Evolutionary conservation across 352 stramenopile genomes (phyloP).

Genomic region (Phytopythium montanum): DNA sequence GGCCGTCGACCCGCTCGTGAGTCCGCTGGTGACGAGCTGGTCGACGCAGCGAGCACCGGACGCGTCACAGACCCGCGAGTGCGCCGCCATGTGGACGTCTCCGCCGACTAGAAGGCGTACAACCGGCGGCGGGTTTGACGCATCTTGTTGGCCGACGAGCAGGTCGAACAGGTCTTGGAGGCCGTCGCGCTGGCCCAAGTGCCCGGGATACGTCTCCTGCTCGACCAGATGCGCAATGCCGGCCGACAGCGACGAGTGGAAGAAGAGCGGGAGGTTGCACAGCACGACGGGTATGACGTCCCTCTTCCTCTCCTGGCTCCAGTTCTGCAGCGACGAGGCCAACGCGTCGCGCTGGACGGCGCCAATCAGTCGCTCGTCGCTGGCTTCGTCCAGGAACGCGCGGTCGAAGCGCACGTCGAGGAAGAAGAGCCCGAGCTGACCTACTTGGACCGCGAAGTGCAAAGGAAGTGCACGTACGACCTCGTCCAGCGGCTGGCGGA

Average conservation of each 20-base stretch:
- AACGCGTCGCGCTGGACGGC: constrained; percentile 22
- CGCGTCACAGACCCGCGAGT: constrained; percentile 38
- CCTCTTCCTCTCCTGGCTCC: constrained; percentile 7
- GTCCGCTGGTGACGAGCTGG: constrained; percentile 64
- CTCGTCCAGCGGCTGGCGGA: constrained; percentile 21
- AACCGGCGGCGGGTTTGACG: constrained; percentile 6
- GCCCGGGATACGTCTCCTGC: constrained; percentile 62
- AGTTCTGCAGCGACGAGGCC: constrained; percentile 12
- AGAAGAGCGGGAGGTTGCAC: constrained; percentile 58
- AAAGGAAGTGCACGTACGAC: constrained; percentile 36
- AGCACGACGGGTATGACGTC: constrained; percentile 34
- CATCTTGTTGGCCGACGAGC: not conserved
- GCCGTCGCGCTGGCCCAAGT: constrained; percentile 23
- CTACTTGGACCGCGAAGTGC: constrained; percentile 38
- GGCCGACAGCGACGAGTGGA: constrained; percentile 50
- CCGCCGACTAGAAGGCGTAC: constrained; percentile 50
- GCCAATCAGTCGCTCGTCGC: constrained; percentile 24
- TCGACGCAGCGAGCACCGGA: constrained; percentile 31
- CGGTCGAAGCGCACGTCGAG: constrained; percentile 63
- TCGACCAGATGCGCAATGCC: constrained; percentile 49
- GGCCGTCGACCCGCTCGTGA: constrained; percentile 56
- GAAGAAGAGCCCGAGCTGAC: constrained; percentile 53
- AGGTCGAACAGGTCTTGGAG: constrained; percentile 32
- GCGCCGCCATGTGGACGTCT: constrained; percentile 57
- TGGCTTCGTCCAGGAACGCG: constrained; percentile 28